Evolutionary conservation across 2,329 filamentous ascomycete genomes (phyloP), one percentile per base, ranked within the genome.

Genomic region (Elsinoe perseae): DNA sequence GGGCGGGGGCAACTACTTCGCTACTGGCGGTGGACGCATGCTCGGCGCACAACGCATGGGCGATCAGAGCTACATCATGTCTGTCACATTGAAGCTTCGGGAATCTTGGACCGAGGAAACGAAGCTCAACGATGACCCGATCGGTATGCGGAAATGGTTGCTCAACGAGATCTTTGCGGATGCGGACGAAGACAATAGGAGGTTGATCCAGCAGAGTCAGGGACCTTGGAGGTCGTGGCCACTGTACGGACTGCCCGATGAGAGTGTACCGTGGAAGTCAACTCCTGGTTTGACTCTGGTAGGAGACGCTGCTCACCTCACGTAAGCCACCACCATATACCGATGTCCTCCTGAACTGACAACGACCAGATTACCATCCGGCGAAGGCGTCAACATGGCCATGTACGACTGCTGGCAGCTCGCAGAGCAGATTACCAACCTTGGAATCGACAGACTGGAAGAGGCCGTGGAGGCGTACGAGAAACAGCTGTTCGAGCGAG

Each of bases 261-360:
- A 76, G 18, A 42, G 58, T 1, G 65, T 72, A 44, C 65, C 61
- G 2, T 84, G 80, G 79, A 58, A 70, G 38, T 71, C 76, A 48
- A 69, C 68, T 16, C 64, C 68, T 4, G 79, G 80, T 0, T 63
- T 79, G 3, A 82, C 81, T 0, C 63, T 82, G 12, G 70, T 83
- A 23, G 82, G 82, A 4, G 80, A 84, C 61, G 78, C 81, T 0
- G 81, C 81, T 6, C 80, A 84, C 65, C 62, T 82, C 20, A 81
- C 82, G 78, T 44, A 44, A 16, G 40, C 12, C 8, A 4, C 21
- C 2, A n/a, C 7, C n/a, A 7, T 25, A 8, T 61, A 57, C 60
- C 60, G 28, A 6, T 48, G n/a, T 10, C 2, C 10, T 10, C 16
- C 10, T 21, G 1, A n/a, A 3, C 32, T 36, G 14, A 36, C 28